phyloP scores from a whole-genome alignment of 1,139 yeast species.

The Sugiyamaella pinicola region DNA sequence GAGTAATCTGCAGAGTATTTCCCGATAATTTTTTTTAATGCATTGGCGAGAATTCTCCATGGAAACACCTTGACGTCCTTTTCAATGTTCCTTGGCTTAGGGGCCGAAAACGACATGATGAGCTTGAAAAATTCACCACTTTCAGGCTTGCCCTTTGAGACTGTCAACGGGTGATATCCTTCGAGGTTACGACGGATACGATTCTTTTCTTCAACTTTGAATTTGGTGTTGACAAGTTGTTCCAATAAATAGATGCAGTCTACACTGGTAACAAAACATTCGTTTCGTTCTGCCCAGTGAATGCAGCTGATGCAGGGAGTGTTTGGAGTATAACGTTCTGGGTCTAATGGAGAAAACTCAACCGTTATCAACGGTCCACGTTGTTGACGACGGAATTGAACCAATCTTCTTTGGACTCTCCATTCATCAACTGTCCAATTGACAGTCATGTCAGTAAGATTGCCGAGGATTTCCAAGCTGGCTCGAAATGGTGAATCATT shows the following conservation, averaged over 20 bases:
- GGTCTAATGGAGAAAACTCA: constrained; percentile 40
- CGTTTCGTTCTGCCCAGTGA: constrained; percentile 56
- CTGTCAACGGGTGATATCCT: constrained; percentile 63
- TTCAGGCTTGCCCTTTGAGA: constrained; percentile 52
- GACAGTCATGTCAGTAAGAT: constrained; percentile 41
- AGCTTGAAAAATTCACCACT: constrained; percentile 55
- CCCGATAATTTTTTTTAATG: constrained; percentile 61
- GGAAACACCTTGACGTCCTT: constrained; percentile 70
- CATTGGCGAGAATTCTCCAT: constrained; percentile 59
- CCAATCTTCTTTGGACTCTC: constrained; percentile 41
- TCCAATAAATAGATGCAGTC: constrained; percentile 64
- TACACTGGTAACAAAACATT: constrained; percentile 63
- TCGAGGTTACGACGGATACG: constrained; percentile 69
- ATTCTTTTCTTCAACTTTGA: constrained; percentile 70
- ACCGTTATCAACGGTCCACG: constrained; percentile 42
- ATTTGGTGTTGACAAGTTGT: constrained; percentile 57
- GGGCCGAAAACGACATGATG: constrained; percentile 65
- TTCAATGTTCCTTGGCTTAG: constrained; percentile 71
- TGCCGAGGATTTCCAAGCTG: constrained; percentile 41
- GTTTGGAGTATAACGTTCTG: constrained; percentile 38
- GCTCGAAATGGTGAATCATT: constrained; percentile 32
- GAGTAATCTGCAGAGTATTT: constrained; percentile 51
- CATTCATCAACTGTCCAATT: constrained; percentile 42
- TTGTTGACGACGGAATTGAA: constrained; percentile 42
- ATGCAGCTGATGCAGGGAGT: constrained; percentile 57